phyloP scores from a whole-genome alignment of 768 basidiomycete genomes.

The Calocybe indica region DNA sequence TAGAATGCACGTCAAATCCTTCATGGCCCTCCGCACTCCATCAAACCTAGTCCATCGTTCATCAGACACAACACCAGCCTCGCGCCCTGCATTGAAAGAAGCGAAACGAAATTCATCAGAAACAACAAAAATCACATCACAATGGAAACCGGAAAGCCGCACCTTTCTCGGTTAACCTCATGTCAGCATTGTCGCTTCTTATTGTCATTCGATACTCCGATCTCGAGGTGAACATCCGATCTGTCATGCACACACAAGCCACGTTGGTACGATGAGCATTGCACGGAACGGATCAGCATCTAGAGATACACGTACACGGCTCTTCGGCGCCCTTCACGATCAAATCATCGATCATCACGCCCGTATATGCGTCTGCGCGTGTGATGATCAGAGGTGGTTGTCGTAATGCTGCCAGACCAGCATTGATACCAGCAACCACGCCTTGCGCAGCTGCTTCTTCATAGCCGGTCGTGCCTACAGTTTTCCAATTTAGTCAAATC shows the following conservation, averaged over 20 bases:
- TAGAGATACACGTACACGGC: conserved; percentile 55
- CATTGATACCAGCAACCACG: conserved; percentile 83
- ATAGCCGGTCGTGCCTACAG: conserved; percentile 80
- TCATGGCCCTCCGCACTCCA: conserved; percentile 23
- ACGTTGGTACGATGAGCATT: neutral
- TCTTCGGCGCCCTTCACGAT: conserved; percentile 87
- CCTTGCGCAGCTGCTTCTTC: conserved; percentile 94
- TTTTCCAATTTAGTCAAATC: neutral
- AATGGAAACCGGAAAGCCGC: conserved; percentile 4
- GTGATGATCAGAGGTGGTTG: conserved; percentile 57
- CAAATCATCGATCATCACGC: conserved; percentile 91
- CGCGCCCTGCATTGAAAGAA: conserved; percentile 24
- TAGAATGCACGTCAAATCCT: conserved; percentile 28
- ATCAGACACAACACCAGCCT: conserved; percentile 41
- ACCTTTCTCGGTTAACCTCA: conserved; percentile 77
- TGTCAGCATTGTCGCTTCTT: conserved; percentile 85
- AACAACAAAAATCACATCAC: neutral
- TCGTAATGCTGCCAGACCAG: conserved; percentile 60
- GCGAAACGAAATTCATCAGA: neutral
- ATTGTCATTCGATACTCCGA: conserved; percentile 89
- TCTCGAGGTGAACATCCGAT: conserved; percentile 91
- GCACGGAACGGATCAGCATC: neutral
- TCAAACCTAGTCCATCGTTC: conserved; percentile 34
- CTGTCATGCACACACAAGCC: conserved; percentile 29
- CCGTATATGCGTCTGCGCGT: conserved; percentile 82